These are phyloP conservation scores for Breviolum minutum DNA, from an alignment of 73 alveolate genomes.

Conservation along the genomic window DNA sequence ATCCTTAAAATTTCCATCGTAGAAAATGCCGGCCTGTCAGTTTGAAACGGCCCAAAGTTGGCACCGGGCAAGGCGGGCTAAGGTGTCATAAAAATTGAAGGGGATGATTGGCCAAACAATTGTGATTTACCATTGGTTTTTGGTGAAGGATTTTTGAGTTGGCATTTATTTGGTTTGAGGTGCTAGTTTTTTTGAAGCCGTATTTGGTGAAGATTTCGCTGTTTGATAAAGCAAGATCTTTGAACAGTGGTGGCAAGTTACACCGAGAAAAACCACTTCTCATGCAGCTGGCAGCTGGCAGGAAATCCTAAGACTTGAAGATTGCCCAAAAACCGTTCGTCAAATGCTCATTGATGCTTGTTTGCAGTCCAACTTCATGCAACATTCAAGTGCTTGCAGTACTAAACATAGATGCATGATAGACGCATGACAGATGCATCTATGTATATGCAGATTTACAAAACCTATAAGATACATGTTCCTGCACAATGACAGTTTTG, in stretches of 20 bases:
- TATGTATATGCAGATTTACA: too few species aligned
- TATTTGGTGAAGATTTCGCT: neutral
- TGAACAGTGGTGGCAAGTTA: neutral
- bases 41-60: slow-evolving; percentile 26
- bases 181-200: neutral
- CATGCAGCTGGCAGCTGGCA: too few species aligned
- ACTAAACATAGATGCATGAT: too few species aligned
- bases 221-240: neutral
- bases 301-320: slow-evolving; percentile 71
- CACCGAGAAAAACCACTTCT: neutral
- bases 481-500: too few species aligned
- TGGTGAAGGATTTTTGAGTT: too few species aligned
- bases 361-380: neutral
- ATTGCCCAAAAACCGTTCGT: slow-evolving; percentile 39
- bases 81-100: too few species aligned
- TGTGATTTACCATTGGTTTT: too few species aligned
- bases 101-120: too few species aligned
- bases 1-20: neutral
- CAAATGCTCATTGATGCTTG: slow-evolving; percentile 79
- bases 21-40: neutral
- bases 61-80: neutral
- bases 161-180: too few species aligned
- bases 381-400: neutral
- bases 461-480: too few species aligned
- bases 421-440: too few species aligned